These are phyloP conservation scores for Vitis hybrid DNA, from an alignment of 177 flowering plant genomes.

Conservation along the genomic window DNA sequence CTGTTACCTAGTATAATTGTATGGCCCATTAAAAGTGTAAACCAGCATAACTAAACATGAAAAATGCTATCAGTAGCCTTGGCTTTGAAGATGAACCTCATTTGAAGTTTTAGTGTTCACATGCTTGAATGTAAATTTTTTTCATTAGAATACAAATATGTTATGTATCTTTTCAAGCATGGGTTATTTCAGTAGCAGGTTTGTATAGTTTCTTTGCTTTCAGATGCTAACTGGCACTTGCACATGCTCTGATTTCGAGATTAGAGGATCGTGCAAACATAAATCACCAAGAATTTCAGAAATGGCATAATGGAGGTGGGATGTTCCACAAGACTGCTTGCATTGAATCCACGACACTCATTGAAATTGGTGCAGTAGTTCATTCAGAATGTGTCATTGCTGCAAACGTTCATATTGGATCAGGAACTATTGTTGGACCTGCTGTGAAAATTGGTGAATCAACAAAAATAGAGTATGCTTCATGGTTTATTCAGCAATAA, in stretches of 20 bases:
- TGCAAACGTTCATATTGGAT: slow-evolving; percentile 59
- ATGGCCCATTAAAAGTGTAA: not conserved
- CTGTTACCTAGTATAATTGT: not conserved
- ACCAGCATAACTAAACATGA: too few relatives aligned
- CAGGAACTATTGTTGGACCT: slow-evolving; percentile 81
- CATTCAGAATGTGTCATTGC: slow-evolving; percentile 58
- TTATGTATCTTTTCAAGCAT: not conserved
- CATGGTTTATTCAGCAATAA: not conserved
- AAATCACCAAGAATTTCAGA: slow-evolving; percentile 37
- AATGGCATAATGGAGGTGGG: slow-evolving; percentile 87
- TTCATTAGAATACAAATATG: not conserved
- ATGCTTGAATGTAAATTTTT: not conserved
- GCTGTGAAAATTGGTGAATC: slow-evolving; percentile 64
- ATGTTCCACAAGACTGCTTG: slow-evolving; percentile 58
- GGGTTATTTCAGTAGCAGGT: not conserved
- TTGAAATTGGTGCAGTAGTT: slow-evolving; percentile 76
- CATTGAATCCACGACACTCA: slow-evolving; percentile 54
- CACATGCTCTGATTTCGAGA: slow-evolving; percentile 17
- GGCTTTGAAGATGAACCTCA: too few relatives aligned
- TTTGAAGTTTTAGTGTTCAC: not conserved
- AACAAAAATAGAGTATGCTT: slow-evolving; percentile 76
- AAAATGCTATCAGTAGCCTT: too few relatives aligned
- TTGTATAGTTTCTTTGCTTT: not conserved
- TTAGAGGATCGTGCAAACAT: slow-evolving; percentile 32
- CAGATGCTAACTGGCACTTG: not conserved